Conservation (phyloP, 2,329 filamentous ascomycete species). For the Aspergillus sp. region DNA sequence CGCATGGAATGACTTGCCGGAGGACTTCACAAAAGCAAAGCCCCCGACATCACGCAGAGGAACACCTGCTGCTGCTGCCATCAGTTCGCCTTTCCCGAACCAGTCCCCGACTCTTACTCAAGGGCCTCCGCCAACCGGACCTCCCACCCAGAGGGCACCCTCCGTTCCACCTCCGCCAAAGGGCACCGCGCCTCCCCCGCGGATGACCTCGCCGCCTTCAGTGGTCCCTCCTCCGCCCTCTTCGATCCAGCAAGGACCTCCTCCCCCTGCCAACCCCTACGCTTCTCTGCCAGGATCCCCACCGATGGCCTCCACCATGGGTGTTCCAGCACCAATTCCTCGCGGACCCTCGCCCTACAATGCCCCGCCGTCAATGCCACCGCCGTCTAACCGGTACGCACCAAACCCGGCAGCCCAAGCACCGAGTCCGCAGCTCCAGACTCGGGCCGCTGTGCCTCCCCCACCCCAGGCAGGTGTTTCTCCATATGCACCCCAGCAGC, state of each 20-base stretch:
- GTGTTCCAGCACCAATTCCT: conserved; percentile 54
- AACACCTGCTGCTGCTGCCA: conserved; percentile 64
- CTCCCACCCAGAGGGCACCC: conserved; percentile 58
- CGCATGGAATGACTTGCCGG: conserved; percentile 92
- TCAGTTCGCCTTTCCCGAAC: conserved; percentile 71
- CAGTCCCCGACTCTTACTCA: conserved; percentile 47
- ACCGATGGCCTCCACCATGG: conserved; percentile 35
- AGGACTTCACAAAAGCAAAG: conserved; percentile 68
- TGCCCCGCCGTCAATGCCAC: conserved; percentile 64
- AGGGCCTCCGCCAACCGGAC: conserved; percentile 53
- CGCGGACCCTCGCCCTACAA: conserved; percentile 84
- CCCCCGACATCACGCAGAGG: conserved; percentile 57
- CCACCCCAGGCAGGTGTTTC: conserved; percentile 35
- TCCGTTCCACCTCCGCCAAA: conserved; percentile 83
- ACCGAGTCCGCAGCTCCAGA: conserved; percentile 41
- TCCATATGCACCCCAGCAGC: conserved; percentile 57
- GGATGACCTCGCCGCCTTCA: conserved; percentile 67
- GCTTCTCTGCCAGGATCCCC: conserved; percentile 38
- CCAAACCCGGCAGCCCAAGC: conserved; percentile 59
- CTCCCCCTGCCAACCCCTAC: conserved; percentile 39
- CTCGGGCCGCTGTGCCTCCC: conserved; percentile 47
- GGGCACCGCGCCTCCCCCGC: conserved; percentile 60
- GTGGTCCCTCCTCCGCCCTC: conserved; percentile 53
- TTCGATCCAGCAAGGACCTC: conserved; percentile 62
- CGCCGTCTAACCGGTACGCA: conserved; percentile 72